These are phyloP conservation scores for Solanum etuberosum DNA, from an alignment of 257 asterid genomes.

Conservation along the genomic window DNA sequence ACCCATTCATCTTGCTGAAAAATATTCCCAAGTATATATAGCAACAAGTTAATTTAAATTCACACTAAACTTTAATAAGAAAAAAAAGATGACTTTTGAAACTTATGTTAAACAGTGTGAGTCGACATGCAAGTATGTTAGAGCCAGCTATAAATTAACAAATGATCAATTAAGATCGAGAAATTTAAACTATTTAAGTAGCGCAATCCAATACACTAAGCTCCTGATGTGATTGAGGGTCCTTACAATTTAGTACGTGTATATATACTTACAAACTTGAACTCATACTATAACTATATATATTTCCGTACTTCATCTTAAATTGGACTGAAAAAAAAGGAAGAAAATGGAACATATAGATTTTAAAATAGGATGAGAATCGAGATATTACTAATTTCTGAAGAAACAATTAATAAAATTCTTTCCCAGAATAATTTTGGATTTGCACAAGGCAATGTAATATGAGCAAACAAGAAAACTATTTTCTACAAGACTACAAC, in stretches of 20 bases:
- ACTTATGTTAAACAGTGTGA: background rate
- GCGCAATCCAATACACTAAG: background rate
- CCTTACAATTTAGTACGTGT: background rate
- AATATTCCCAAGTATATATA: background rate
- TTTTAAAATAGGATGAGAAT: background rate
- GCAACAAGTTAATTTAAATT: background rate
- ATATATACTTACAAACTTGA: too few relatives aligned
- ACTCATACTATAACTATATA: too few relatives aligned
- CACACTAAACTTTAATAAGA: background rate
- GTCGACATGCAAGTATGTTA: background rate
- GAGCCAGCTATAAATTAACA: background rate
- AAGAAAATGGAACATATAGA: too few relatives aligned
- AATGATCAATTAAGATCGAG: background rate
- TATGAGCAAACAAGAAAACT: background rate
- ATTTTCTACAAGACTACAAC: background rate
- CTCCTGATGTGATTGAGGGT: background rate
- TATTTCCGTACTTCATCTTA: too few relatives aligned
- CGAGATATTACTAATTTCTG: background rate
- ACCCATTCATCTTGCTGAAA: conserved; percentile 95
- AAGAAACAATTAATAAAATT: background rate
- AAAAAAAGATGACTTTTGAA: background rate
- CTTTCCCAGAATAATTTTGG: background rate
- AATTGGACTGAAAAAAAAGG: too few relatives aligned
- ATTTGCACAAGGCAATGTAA: background rate
- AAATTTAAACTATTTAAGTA: background rate